Percentiles rank a stretch among this genome's conserved stretches.
Evolutionary conservation across 2,329 filamentous ascomycete genomes (phyloP).

Genomic region (Neophaeococcomyces aloes): DNA sequence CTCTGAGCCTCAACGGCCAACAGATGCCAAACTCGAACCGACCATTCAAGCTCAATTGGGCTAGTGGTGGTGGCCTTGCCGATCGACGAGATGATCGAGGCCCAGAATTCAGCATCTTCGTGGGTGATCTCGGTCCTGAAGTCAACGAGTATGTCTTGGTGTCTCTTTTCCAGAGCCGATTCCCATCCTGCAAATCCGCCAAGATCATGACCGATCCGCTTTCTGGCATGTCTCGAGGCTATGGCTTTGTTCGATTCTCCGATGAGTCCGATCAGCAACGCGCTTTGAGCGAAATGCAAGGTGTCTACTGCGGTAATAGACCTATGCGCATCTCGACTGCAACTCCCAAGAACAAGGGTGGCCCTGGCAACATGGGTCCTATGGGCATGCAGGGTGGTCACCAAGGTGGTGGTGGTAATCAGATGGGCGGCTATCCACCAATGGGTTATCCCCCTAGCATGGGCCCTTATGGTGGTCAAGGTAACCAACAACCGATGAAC

Average conservation of each 20-base stretch:
- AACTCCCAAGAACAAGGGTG: constrained; percentile 77
- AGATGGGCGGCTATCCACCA: constrained; percentile 45
- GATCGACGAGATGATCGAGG: constrained; percentile 94
- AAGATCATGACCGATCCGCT: constrained; percentile 99
- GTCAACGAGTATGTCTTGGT: constrained; percentile 98
- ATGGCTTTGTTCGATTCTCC: constrained; percentile 95
- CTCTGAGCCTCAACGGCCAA: constrained; percentile 76
- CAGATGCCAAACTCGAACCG: constrained; percentile 88
- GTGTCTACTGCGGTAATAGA: constrained; percentile 95
- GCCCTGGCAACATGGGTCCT: constrained; percentile 43
- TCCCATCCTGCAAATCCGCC: constrained; percentile 94
- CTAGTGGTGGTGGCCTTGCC: constrained; percentile 86
- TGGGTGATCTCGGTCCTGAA: constrained; percentile 92
- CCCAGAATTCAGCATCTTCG: constrained; percentile 94
- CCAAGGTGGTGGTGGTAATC: constrained; percentile 1
- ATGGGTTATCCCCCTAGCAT: constrained; percentile 62
- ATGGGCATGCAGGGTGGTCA: constrained; percentile 42
- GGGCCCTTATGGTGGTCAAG: constrained; percentile 49
- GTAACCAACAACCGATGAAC: constrained; percentile 69
- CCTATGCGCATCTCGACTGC: constrained; percentile 98
- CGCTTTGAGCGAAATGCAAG: constrained; percentile 94
- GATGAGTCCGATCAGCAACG: constrained; percentile 94
- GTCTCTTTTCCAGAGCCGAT: constrained; percentile 91
- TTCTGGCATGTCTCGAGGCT: constrained; percentile 92
- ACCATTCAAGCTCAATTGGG: constrained; percentile 99